Evolutionary conservation across 306 rosid species (phyloP).

Genomic region (Cucurbita maxima): DNA sequence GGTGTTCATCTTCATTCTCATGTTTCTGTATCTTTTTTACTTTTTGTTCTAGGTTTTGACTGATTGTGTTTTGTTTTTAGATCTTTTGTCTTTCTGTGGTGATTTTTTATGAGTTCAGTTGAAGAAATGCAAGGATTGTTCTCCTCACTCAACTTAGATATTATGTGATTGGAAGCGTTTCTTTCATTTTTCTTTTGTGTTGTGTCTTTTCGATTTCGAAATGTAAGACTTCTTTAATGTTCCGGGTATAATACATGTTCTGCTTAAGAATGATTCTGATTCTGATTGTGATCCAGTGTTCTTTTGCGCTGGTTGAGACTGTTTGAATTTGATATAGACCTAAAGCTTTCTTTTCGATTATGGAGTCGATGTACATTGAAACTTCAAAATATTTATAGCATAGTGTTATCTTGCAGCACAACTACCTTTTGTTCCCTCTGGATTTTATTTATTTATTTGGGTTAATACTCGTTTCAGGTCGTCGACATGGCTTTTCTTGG

Average conservation of each 20-base stretch:
- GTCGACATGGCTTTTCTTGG: constrained; percentile 64
- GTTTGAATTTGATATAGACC: not conserved
- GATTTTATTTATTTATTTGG: not conserved
- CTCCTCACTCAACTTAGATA: not conserved
- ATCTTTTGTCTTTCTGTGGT: not conserved
- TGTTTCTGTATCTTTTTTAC: not conserved
- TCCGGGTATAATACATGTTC: not conserved
- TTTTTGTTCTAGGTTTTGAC: not conserved
- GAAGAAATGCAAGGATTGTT: not conserved
- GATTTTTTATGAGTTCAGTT: not conserved
- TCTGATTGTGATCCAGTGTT: not conserved
- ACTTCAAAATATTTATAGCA: not conserved
- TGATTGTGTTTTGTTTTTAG: not conserved
- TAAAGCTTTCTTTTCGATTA: not conserved
- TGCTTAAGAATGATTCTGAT: not conserved
- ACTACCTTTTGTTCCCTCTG: not conserved
- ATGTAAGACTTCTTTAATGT: not conserved
- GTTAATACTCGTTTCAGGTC: constrained; percentile 11
- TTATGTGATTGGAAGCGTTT: not conserved
- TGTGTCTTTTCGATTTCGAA: not conserved
- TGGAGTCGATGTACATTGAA: not conserved
- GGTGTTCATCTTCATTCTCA: not conserved
- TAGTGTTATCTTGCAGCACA: not conserved
- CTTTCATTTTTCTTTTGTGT: not conserved
- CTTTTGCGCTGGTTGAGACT: not conserved